phyloP scores from a whole-genome alignment of 352 stramenopile species.

The Globisporangium takayamanum region DNA sequence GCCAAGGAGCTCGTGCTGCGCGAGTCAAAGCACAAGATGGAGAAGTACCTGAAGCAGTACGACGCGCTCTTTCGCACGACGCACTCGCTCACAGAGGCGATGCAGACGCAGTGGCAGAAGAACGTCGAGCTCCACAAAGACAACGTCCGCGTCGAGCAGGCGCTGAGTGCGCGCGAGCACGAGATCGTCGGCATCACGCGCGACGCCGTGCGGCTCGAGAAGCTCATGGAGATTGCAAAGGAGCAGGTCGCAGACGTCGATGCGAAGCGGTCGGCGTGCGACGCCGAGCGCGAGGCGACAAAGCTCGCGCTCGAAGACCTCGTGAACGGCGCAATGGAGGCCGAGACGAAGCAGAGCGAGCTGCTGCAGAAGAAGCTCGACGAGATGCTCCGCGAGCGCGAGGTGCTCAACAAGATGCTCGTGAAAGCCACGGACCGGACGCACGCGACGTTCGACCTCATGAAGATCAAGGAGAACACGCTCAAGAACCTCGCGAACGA shows the following conservation, averaged over 20 bases:
- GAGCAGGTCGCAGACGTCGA: constrained; percentile 73
- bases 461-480: constrained; percentile 89
- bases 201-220: constrained; percentile 68
- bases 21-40: constrained; percentile 83
- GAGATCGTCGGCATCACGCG: constrained; percentile 48
- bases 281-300: constrained; percentile 56
- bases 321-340: constrained; percentile 54
- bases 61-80: constrained; percentile 77
- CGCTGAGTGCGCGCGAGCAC: constrained; percentile 38
- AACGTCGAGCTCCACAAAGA: constrained; percentile 79
- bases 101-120: constrained; percentile 77
- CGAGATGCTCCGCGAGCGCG: constrained; percentile 71
- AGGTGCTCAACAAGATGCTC: constrained; percentile 85
- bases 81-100: constrained; percentile 68
- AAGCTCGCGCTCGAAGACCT: constrained; percentile 62
- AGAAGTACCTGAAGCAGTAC: constrained; percentile 86
- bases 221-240: constrained; percentile 62
- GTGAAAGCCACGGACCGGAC: constrained; percentile 74
- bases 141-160: constrained; percentile 57
- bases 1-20: constrained; percentile 71
- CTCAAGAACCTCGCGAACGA: constrained; percentile 89
- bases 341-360: constrained; percentile 67
- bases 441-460: constrained; percentile 85
- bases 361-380: constrained; percentile 69
- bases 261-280: constrained; percentile 43